phyloP scores from a whole-genome alignment of 2,329 filamentous ascomycete species.

The Epicoccum nigrum region DNA sequence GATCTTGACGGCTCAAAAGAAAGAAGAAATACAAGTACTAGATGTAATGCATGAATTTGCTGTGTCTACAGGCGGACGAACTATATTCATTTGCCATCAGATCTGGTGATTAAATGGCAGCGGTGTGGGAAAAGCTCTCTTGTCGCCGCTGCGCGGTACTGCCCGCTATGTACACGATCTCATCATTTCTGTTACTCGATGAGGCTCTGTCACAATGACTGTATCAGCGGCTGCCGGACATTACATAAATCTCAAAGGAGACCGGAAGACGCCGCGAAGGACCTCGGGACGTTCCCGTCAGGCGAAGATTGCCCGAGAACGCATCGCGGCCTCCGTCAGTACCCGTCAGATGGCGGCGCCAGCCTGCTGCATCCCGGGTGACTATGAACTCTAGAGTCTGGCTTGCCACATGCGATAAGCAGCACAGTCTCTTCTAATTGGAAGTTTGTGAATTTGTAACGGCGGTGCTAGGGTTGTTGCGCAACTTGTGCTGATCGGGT shows the following conservation, averaged over 20 bases:
- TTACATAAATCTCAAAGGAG: background rate
- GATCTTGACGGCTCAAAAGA: too few species aligned
- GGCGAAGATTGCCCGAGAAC: background rate
- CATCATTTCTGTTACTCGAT: constrained; percentile 14
- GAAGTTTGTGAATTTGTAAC: constrained; percentile 1
- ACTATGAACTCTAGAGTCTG: constrained; percentile 5
- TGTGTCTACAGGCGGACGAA: too few species aligned
- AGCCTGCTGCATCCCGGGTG: constrained; percentile 28
- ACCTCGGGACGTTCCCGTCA: constrained; percentile 11
- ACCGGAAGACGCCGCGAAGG: constrained; percentile 11
- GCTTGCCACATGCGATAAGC: constrained; percentile 18
- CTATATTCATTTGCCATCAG: too few species aligned
- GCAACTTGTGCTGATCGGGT: constrained; percentile 18
- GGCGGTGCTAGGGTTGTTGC: constrained; percentile 19
- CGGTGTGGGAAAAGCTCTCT: background rate
- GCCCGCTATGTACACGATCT: background rate
- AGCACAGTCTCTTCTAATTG: constrained; percentile 9
- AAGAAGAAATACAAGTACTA: too few species aligned
- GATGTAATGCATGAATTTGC: too few species aligned
- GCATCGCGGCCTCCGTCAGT: constrained; percentile 33
- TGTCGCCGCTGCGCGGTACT: constrained; percentile 2
- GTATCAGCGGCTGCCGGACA: constrained; percentile 1
- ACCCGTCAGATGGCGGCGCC: constrained; percentile 30
- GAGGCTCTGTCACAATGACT: constrained; percentile 11
- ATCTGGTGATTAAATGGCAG: too few species aligned